Percentiles rank a stretch among this genome's conserved stretches.
Conservation (phyloP, 306 rosid species). For the Prunus mume region DNA sequence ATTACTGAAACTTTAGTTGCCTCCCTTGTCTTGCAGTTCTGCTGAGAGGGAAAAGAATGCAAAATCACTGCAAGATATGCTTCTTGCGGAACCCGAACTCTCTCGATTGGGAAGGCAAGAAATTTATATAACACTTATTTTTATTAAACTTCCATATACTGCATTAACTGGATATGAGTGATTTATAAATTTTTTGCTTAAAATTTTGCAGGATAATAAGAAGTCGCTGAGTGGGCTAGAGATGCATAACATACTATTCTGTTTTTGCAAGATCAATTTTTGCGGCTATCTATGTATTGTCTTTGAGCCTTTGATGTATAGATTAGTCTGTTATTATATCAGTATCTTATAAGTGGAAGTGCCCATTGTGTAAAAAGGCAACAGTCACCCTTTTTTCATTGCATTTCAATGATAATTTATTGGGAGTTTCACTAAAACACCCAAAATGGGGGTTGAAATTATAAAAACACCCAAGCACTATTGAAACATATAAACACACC, state of each 20-base stretch:
- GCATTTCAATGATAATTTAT: no score
- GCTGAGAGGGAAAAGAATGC: conserved; percentile 35
- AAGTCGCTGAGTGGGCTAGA: no score
- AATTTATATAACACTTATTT: not conserved
- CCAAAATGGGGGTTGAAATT: no score
- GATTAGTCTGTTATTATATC: not conserved
- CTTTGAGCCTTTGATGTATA: not conserved
- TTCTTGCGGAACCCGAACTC: conserved; percentile 87
- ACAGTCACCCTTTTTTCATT: no score
- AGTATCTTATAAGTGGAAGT: not conserved
- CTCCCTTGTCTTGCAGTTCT: conserved; percentile 30
- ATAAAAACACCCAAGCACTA: no score
- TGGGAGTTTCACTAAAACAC: no score
- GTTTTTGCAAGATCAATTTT: no score
- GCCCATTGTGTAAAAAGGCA: not conserved
- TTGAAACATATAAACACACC: no score
- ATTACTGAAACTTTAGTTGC: conserved; percentile 3
- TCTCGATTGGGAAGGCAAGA: conserved; percentile 79
- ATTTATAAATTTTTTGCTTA: conserved; percentile 13
- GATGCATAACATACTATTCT: no score
- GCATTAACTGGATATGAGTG: conserved; percentile 4
- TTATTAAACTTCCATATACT: conserved; percentile 1
- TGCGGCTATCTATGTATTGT: no score
- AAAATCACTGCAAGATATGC: conserved; percentile 73
- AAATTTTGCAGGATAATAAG: no score